These are phyloP conservation scores for Cenchrus americanus DNA, from an alignment of 176 grass and related monocot genomes.

Conservation along the genomic window DNA sequence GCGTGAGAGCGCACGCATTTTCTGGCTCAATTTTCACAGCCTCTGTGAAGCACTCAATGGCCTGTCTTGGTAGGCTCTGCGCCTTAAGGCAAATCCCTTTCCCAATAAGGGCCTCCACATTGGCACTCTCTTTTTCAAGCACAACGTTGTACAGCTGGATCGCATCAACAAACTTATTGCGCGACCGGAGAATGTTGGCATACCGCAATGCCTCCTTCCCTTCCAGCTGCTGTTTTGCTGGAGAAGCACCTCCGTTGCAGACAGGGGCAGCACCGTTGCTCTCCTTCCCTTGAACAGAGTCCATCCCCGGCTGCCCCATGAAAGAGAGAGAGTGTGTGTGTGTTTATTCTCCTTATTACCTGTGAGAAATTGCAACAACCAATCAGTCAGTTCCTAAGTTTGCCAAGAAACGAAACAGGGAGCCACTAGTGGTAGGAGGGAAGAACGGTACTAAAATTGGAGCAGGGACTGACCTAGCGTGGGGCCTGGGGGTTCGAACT, in stretches of 20 bases:
- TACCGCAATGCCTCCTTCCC: conserved; percentile 66
- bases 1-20: conserved; percentile 85
- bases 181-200: conserved; percentile 79
- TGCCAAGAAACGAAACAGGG: not conserved
- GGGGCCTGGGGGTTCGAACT: not conserved
- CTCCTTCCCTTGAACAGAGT: conserved; percentile 38
- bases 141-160: conserved; percentile 71
- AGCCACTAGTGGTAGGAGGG: not conserved
- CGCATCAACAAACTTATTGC: conserved; percentile 89
- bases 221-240: conserved; percentile 37
- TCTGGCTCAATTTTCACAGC: conserved; percentile 66
- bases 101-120: conserved; percentile 90
- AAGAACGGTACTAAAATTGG: conserved; percentile 10
- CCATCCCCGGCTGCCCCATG: conserved; percentile 48
- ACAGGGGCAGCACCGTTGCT: conserved; percentile 36
- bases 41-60: conserved; percentile 74
- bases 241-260: conserved; percentile 20
- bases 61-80: conserved; percentile 64
- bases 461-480: not conserved
- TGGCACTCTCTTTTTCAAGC: conserved; percentile 62
- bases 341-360: conserved; percentile 21
- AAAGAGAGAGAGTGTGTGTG: not conserved
- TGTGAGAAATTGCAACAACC: not conserved
- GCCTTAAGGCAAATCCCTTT: conserved; percentile 92
- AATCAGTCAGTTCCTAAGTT: not conserved